Base-by-base conservation (phyloP, 441 rosid genomes). In the Biscutella laevigata region DNA sequence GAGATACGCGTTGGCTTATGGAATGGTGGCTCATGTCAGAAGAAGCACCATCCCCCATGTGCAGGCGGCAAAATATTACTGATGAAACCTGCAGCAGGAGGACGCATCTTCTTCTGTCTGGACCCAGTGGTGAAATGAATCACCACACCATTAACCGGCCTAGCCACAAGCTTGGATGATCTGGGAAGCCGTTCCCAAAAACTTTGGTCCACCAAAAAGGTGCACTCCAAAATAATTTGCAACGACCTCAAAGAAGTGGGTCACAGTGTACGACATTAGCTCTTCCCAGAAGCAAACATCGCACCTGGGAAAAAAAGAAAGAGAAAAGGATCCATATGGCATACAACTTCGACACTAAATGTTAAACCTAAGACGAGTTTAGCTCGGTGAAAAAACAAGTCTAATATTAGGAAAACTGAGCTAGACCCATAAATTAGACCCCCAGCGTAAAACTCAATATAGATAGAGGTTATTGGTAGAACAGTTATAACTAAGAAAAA, bases 201-300 rank as follows among this genome's bases (percentile, higher is more conserved):
- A 71, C 78, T 71, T 66, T 76, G 85, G 80, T 79, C 94, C 80
- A 74, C 81, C 68, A 69, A 59, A 41, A 80, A 81, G 86, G 94
- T n/a, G 79, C 79, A 36, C 84, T 75, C 88, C 94, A 82, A 78
- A 80, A n/a, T 53, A 69, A 62, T 65, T 76, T 70, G 86, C 88
- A 76, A 77, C 68, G 77, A 77, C 90, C 80, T 76, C 77, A 65
- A 69, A 72, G 81, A 79, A 90, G 75, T 77, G 74, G 80, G n/a
- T n/a, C 84, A 80, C 95, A 89, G 96, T 70, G 96, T 86, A 94
- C 96, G 99, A 94, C 91, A 89, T 94, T 89, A 74, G 96, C 99
- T 86, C 99, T 94, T 71, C 84, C 84, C 64, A 74, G 97, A 95
- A 86, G 99, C 96, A 79, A 94, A 94, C 83, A 89, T 94, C 99